These are phyloP conservation scores for Fagopyrum esculentum DNA, from an alignment of 148 eudicot species.

Conservation along the genomic window DNA sequence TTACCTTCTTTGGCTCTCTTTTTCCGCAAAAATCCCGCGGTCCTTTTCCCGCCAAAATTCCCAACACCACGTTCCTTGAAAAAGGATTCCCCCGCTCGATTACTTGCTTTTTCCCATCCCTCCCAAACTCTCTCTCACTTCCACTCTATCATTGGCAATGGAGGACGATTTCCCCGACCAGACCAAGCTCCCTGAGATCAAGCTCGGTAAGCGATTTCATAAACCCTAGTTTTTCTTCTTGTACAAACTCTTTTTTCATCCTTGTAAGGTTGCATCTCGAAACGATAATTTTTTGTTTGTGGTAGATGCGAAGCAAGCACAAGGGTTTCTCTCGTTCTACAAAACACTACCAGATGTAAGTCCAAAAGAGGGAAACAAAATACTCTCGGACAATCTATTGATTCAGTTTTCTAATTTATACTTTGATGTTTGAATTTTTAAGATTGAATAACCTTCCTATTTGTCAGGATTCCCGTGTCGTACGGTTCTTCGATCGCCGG, in stretches of 20 bases:
- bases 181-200: constrained; percentile 83
- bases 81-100: neutral
- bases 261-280: neutral
- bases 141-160: constrained; percentile 25
- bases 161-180: constrained; percentile 51
- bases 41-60: neutral
- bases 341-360: constrained; percentile 68
- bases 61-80: neutral
- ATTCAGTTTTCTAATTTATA: neutral
- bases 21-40: neutral
- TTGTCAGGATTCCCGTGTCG: constrained; percentile 62
- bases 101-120: neutral
- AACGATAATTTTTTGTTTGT: neutral
- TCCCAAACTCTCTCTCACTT: neutral
- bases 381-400: neutral
- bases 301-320: constrained; percentile 89
- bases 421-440: neutral
- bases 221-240: constrained; percentile 23
- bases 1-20: neutral
- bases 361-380: neutral
- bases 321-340: constrained; percentile 91
- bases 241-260: neutral
- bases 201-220: constrained; percentile 52
- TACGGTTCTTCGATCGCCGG: constrained; percentile 92
- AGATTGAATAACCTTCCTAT: constrained; percentile 6